A percentile compares a stretch with the other conserved stretches of the same genome.
Conservation (phyloP, 1,284 basidiomycete species). For the Neolentinus lepideus region DNA sequence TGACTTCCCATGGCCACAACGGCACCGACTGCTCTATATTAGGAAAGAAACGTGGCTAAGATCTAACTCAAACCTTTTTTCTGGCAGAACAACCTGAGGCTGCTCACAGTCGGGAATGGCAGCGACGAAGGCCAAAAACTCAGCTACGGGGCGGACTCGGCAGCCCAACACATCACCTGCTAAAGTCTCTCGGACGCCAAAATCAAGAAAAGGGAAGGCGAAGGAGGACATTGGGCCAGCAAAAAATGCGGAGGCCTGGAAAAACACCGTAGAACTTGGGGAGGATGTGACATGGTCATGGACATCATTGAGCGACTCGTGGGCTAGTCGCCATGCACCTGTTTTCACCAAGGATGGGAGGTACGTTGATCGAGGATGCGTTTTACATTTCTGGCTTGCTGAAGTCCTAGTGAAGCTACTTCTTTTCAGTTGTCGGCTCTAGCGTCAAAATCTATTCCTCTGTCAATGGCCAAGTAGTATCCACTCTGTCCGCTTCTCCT, state of each 20-base stretch:
- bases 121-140: slow-evolving; percentile 14
- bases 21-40: neutral
- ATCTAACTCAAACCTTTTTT: slow-evolving; percentile 6
- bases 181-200: slow-evolving; percentile 4
- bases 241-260: neutral
- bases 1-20: neutral
- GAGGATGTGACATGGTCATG: slow-evolving; percentile 47
- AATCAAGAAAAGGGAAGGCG: slow-evolving; percentile 7
- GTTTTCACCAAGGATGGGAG: slow-evolving; percentile 83
- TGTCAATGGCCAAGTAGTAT: slow-evolving; percentile 70
- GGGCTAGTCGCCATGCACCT: slow-evolving; percentile 58
- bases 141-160: slow-evolving; percentile 10
- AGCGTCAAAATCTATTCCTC: slow-evolving; percentile 81
- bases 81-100: neutral
- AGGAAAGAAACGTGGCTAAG: neutral
- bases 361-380: slow-evolving; percentile 36
- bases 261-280: neutral
- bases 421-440: slow-evolving; percentile 75
- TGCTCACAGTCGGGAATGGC: slow-evolving; percentile 10
- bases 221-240: neutral
- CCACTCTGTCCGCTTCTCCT: slow-evolving; percentile 51
- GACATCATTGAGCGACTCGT: slow-evolving; percentile 66
- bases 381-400: slow-evolving; percentile 7
- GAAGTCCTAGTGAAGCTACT: slow-evolving; percentile 53
- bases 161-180: slow-evolving; percentile 9